Evolutionary conservation across 2,329 filamentous ascomycete genomes (phyloP).

Genomic region (Paraconiothyrium sp.): DNA sequence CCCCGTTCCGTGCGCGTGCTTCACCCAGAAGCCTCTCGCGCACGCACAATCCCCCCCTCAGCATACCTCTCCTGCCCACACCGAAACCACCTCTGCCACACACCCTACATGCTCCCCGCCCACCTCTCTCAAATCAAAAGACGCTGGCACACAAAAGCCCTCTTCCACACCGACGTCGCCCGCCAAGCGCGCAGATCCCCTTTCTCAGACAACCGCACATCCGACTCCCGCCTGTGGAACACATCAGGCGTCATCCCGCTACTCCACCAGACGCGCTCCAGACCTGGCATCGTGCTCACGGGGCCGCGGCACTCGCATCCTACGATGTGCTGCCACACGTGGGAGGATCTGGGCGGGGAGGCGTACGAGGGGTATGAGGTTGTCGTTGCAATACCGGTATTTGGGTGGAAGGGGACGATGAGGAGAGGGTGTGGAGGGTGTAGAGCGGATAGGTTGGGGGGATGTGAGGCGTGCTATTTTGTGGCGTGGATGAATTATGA

Average conservation of each 20-base stretch:
- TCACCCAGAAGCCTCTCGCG: not conserved
- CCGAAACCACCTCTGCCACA: not conserved
- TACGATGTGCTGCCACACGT: slow-evolving; percentile 6
- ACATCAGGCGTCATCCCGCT: not conserved
- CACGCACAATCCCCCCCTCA: not conserved
- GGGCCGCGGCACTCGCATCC: not conserved
- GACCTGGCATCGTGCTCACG: slow-evolving; percentile 6
- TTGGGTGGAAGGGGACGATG: not conserved
- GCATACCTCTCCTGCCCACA: not conserved
- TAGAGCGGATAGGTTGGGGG: not conserved
- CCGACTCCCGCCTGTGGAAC: not conserved
- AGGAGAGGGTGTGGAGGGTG: not conserved
- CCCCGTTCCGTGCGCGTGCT: not conserved
- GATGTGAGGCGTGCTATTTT: slow-evolving; percentile 3
- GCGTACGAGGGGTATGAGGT: not conserved
- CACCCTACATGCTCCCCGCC: not conserved
- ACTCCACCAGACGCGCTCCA: not conserved
- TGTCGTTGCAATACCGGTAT: not conserved
- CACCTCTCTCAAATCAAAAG: not conserved
- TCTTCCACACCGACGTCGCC: not conserved
- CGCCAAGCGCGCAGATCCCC: not conserved
- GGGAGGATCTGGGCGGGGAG: not conserved
- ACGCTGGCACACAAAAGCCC: not conserved
- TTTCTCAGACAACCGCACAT: not conserved
- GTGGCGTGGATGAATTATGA: not conserved